phyloP scores from a whole-genome alignment of 225 moss, liverwort and hornwort genomes.

The Physcomitrium patens region DNA sequence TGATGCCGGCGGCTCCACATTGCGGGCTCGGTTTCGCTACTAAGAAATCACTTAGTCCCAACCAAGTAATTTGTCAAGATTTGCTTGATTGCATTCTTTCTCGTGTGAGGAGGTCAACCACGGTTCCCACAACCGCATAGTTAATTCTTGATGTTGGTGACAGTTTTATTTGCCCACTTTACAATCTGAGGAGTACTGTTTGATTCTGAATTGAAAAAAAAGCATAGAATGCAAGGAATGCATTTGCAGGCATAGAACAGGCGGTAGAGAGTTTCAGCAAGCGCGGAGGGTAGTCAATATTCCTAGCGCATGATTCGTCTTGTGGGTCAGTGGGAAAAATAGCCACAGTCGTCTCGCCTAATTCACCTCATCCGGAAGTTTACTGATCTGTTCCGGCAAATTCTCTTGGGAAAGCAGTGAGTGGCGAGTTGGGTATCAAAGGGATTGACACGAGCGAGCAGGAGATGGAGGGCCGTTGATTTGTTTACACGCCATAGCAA shows the following conservation, averaged over 20 bases:
- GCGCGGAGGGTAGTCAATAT: not conserved
- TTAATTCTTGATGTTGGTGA: conserved; percentile 6
- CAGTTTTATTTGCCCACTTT: not conserved
- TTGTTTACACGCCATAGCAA: not conserved
- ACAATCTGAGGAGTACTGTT: not conserved
- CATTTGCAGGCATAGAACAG: not conserved
- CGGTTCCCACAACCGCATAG: not conserved
- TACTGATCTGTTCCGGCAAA: not conserved
- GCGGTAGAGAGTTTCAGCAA: not conserved
- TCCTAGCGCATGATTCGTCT: not conserved
- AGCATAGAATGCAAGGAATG: not conserved
- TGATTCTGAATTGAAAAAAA: not conserved
- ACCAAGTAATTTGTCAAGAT: too few relatives aligned
- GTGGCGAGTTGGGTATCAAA: not conserved
- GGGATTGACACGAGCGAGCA: not conserved
- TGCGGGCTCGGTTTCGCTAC: too few relatives aligned
- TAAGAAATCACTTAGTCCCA: too few relatives aligned
- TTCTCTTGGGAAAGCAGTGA: not conserved
- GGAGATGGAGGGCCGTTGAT: not conserved
- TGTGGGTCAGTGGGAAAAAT: not conserved
- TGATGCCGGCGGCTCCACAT: too few relatives aligned
- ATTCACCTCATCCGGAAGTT: not conserved
- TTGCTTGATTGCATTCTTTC: not conserved
- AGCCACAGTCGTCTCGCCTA: not conserved
- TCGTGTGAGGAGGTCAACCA: not conserved